A percentile compares a stretch with the other conserved stretches of the same genome.
These are phyloP conservation scores for Fusarium albosuccineum DNA, from an alignment of 2,329 filamentous ascomycete genomes.

Conservation along the genomic window DNA sequence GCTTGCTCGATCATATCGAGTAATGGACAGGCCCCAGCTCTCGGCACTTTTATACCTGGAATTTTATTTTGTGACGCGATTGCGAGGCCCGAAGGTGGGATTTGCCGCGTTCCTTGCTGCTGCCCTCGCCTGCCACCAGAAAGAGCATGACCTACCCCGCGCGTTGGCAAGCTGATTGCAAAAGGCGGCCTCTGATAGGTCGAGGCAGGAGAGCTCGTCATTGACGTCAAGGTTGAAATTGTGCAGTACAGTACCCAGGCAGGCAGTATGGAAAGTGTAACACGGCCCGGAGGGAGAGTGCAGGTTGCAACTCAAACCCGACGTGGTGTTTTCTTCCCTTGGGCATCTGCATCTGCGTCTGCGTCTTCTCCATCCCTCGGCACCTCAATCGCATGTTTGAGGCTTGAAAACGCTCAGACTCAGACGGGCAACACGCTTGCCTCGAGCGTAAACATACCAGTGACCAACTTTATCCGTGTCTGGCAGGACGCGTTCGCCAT, in stretches of 20 bases:
- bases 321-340: not conserved
- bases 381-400: no score
- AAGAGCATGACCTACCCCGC: slow-evolving; percentile 31
- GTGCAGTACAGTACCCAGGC: not conserved
- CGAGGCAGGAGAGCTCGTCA: slow-evolving; percentile 29
- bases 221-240: slow-evolving; percentile 39
- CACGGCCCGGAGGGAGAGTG: no score
- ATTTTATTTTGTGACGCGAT: slow-evolving; percentile 34
- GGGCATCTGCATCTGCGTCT: no score
- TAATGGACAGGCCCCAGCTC: slow-evolving; percentile 20
- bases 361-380: no score
- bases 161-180: slow-evolving; percentile 37
- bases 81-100: slow-evolving; percentile 35
- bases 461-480: not conserved
- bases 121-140: not conserved
- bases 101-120: not conserved
- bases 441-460: not conserved
- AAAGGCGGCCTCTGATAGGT: slow-evolving; percentile 44
- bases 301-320: not conserved
- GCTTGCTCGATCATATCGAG: slow-evolving; percentile 42
- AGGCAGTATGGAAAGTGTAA: not conserved
- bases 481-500: not conserved
- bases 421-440: not conserved
- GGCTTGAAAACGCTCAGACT: no score
- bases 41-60: slow-evolving; percentile 7